These are phyloP conservation scores for Ostreobium quekettii DNA, from an alignment of 139 green algal species.

Conservation along the genomic window DNA sequence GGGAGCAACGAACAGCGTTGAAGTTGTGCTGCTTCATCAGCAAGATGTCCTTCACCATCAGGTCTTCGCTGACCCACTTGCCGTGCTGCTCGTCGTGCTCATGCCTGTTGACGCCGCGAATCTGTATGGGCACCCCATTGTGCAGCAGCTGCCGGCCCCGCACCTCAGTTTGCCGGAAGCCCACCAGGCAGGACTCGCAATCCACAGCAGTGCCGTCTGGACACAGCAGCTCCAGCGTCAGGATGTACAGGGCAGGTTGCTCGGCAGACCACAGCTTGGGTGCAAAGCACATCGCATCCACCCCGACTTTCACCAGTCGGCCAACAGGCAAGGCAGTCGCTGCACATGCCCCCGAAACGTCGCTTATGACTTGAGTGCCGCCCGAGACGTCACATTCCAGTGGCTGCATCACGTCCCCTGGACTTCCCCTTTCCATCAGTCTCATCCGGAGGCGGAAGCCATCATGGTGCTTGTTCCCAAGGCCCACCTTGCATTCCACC, in stretches of 20 bases:
- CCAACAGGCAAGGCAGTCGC: conserved; percentile 1
- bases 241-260: conserved; percentile 67
- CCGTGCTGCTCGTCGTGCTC: conserved; percentile 74
- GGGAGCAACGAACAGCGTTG: conserved; percentile 86
- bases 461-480: no score
- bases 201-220: conserved; percentile 38
- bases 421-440: no score
- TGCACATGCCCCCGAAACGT: no score
- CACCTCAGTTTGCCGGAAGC: conserved; percentile 67
- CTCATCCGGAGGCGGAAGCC: no score
- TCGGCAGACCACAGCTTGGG: conserved; percentile 74
- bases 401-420: no score
- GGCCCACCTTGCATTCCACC: not conserved
- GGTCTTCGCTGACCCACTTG: conserved; percentile 37
- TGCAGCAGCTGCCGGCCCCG: conserved; percentile 58
- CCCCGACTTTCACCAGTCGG: conserved; percentile 8
- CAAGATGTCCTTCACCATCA: conserved; percentile 66
- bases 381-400: no score
- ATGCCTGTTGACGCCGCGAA: conserved; percentile 87
- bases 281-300: not conserved
- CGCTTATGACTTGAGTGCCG: not conserved
- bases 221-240: conserved; percentile 57
- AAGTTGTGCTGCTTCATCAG: conserved; percentile 94
- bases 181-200: conserved; percentile 75
- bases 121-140: conserved; percentile 69